Base-by-base conservation (phyloP, 257 asterid species). In the Gentiana straminea region DNA sequence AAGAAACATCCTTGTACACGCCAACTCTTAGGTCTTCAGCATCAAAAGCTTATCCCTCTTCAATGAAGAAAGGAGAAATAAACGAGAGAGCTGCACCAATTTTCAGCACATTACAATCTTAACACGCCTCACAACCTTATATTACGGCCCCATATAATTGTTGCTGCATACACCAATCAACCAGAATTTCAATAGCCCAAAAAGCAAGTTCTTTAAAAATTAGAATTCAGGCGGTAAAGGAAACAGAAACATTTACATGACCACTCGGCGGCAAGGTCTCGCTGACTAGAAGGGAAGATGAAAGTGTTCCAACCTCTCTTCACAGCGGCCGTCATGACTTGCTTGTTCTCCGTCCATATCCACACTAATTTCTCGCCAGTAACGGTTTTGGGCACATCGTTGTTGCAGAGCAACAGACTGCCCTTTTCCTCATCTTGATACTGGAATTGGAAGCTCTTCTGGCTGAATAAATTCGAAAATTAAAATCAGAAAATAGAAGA, bases 251-350 rank as follows among this genome's bases (percentile, higher is more conserved):
- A 61, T 86, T 76, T 75, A 89, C 97, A 70, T 64, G 83, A 73
- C 94, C 97, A 89, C 4, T 89, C 82, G 54, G 56, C 69, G 61
- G 97, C 94, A 53, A 89, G 79, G 54, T 77, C 69, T 4, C 83
- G 92, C 52, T 68, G 60, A 50, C 68, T 50, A 8, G 83, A 58
- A 49, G 64, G 71, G 69, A 89, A 89, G 44, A 89, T 55, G 59
- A 89, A 81, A 55, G 90, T 83, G 52, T 61, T 72, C 97, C 97
- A 89, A 41, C 94, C 97, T 66, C 94, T 80, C 70, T 86, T 94
- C n/a, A 81, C 84, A 15, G 95, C 92, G 57, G n/a, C n/a, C n/a
- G n/a, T n/a, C n/a, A n/a, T n/a, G n/a, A n/a, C n/a, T n/a, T n/a
- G n/a, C n/a, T n/a, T n/a, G n/a, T n/a, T n/a, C n/a, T n/a, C n/a